Percentiles rank a stretch among this genome's conserved stretches.
Evolutionary conservation across 306 rosid genomes (phyloP).

Genomic region (Ochetophila trinervis): DNA sequence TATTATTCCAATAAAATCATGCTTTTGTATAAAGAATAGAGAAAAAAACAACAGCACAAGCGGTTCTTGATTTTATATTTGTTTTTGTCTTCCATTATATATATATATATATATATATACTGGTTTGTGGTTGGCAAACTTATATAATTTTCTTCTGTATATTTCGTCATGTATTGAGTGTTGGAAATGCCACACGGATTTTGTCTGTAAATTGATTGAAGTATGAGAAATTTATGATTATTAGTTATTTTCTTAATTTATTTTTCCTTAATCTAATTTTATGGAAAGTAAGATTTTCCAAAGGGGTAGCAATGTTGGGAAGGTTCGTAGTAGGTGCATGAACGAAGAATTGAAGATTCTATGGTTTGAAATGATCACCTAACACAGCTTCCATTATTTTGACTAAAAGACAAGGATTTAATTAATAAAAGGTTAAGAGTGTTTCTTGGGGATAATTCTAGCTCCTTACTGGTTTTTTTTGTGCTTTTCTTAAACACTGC

Average conservation of each 20-base stretch:
- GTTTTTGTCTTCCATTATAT: not conserved
- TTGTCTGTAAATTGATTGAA: constrained; percentile 7
- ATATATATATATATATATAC: not conserved
- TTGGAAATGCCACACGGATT: not conserved
- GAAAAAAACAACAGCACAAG: no score
- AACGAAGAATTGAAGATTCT: constrained; percentile 19
- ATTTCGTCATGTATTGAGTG: not conserved
- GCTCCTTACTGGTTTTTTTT: no score
- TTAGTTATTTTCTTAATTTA: not conserved
- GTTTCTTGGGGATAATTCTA: no score
- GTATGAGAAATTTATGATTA: constrained; percentile 1
- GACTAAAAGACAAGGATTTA: constrained; percentile 21
- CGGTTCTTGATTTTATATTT: not conserved
- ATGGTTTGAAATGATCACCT: constrained; percentile 31
- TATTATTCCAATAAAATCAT: no score
- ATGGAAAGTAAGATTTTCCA: not conserved
- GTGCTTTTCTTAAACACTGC: no score
- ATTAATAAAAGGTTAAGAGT: not conserved
- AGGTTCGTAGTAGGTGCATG: constrained; percentile 25
- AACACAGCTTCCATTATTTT: constrained; percentile 27
- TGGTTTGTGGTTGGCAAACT: constrained; percentile 1
- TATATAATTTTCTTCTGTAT: not conserved
- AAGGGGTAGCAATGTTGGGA: constrained; percentile 15
- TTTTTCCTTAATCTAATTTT: not conserved
- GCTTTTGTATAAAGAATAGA: no score